Evolutionary conservation across 768 basidiomycete genomes (phyloP), one percentile per base, ranked within the genome.

Genomic region (Rhodosporidiobolus odoratus): DNA sequence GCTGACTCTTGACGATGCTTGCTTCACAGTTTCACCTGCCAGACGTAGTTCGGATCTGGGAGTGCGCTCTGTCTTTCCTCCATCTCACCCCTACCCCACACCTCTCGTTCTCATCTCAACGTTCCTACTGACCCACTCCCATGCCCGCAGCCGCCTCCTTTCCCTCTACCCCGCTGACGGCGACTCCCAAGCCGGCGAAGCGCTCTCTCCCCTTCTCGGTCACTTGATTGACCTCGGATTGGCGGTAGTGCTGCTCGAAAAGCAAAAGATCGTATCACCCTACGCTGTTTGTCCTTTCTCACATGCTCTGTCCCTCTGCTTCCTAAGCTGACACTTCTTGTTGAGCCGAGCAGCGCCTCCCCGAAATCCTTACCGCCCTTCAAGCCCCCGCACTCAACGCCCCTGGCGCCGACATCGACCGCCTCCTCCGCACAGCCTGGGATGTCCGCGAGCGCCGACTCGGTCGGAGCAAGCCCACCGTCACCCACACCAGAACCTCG

Each of bases 221-320:
- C 73, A 74, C 48, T 59, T 71, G 4, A 48, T 74, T 69, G 73
- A 74, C 43, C 54, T 74, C 63, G 48, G 58, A 2, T 62, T 74
- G 48, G 73, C 73, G 4, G 8, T 71, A 30, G 59, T 74, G 17
- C 54, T 71, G 34, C 41, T 61, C 12, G 63, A 71, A 12, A 65
- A 69, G 0, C 13, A 47, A 2, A 74, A 59, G 8, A 54, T 71
- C 47, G 8, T 74, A 16, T 71, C 73, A 12, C 72, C 72, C 0
- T 74, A 45, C 25, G 38, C 72, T 0, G 62, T 63, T 19, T 35
- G 68, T 59, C 25, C 15, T 45, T 47, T 25, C 25, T 41, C 32
- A 27, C 63, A 4, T 30, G 12, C 21, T 6, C 54, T 35, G 27
- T 47, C 54, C 15, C 52, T n/a, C 30, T 23, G 15, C 41, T 41